These are phyloP conservation scores for Serendipita sp. DNA, from an alignment of 1,284 basidiomycete genomes.

Conservation along the genomic window DNA sequence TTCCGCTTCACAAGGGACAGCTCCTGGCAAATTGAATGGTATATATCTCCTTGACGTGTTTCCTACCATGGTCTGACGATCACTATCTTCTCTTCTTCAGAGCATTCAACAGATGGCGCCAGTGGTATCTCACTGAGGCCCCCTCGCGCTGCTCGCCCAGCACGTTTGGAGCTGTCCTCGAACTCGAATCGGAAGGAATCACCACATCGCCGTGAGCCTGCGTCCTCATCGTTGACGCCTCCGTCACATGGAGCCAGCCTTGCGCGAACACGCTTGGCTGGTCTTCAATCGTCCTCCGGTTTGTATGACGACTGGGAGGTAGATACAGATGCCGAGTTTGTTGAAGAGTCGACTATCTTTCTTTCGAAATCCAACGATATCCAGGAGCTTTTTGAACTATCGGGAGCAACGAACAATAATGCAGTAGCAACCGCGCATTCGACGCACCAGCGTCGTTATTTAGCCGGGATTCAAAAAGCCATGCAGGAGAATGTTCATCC, in stretches of 20 bases:
- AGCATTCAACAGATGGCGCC: no score
- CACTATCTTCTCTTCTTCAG: not conserved
- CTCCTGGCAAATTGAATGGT: not conserved
- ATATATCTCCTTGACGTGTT: not conserved
- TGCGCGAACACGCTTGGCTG: not conserved
- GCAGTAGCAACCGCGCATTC: not conserved
- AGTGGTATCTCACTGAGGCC: no score
- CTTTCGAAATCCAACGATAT: no score
- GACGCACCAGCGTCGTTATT: not conserved
- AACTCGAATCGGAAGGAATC: not conserved
- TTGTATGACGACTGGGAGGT: conserved; percentile 1
- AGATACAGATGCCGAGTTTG: not conserved
- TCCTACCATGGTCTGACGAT: not conserved
- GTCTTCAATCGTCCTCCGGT: not conserved
- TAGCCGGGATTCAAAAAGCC: not conserved
- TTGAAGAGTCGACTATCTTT: not conserved
- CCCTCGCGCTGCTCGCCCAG: no score
- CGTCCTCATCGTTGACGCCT: not conserved
- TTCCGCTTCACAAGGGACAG: not conserved
- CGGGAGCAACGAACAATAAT: not conserved
- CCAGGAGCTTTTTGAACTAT: not conserved
- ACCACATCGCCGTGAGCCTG: not conserved
- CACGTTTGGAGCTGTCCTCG: no score
- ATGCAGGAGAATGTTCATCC: not conserved
- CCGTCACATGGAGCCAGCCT: not conserved